Base-by-base conservation (phyloP, 2,329 filamentous ascomycete species). In the Corynespora cassiicola region DNA sequence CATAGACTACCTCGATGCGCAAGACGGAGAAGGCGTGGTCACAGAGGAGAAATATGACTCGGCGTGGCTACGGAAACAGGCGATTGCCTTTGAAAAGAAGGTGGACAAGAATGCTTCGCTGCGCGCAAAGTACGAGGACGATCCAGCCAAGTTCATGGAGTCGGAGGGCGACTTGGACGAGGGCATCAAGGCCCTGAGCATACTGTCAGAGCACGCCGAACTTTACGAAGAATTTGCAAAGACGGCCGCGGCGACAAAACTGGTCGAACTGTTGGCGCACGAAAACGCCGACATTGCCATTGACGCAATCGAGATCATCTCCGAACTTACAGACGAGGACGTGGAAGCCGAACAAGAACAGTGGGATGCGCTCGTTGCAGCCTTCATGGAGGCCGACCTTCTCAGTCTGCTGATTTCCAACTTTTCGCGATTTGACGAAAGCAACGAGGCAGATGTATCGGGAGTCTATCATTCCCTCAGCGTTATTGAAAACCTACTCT, bases 221-320 rank as follows among this genome's bases (percentile, higher is more conserved):
- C 77, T 96, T 14, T 96, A 94, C 66, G 74, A 75, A 9, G 88
- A 95, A 45, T 90, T 96, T 58, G 84, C 86, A 20, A 85, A 83
- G 51, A 75, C 90, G 34, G 87, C 88, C 14, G 87, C 84, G 42
- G 82, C 84, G 1, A 80, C 72, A 4, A 91, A 86, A 37, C 70
- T 99, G 33, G 89, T 95, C 2, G 82, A 85, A 2, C 71, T 99
- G 35, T 74, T 99, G 31, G 86, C 92, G 11, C 94, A 99, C 65
- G 94, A 99, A 58, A 99, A 99, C 65, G 92, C 91, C 1, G 94
- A 99, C 61, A 95, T 99, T 50, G 90, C 94, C 8, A 95, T 97
- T 56, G 88, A 87, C 48, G 88, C 87, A 1, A 85, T 96, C 32
- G 88, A 97, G 71, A 88, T 96, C 30, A 82, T 99, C 33, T 85